Base-by-base conservation (phyloP, 2,329 filamentous ascomycete species). In the Penicillium sp. region DNA sequence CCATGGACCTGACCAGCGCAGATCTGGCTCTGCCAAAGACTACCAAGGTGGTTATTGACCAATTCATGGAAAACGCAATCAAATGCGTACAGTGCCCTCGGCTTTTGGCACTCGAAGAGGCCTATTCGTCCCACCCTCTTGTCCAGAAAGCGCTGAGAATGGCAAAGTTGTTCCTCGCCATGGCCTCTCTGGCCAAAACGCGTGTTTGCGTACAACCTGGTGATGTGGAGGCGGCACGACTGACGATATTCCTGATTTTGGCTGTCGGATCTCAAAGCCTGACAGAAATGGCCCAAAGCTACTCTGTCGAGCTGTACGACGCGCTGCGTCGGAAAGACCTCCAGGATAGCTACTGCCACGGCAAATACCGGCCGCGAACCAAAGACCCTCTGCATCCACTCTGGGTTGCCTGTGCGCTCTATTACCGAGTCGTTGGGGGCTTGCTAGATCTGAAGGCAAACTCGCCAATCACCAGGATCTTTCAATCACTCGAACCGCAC, bases 351-450 rank as follows among this genome's bases (percentile, higher is more conserved):
- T 29, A 28, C 13, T 25, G 29, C 32, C 33, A 18, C 33, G 32
- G 40, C 9, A 43, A 20, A 13, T 23, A 20, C 31, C 33, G 18
- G 29, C 2, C 15, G 9, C 24, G 4, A 6, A 32, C 23, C 23
- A 23, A 10, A 38, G 33, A 44, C n/a, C 29, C 28, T 4, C 15
- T 55, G 4, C 49, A 55, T 25, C 49, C 55, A 12, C 27, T 52
- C 18, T 60, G 55, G 57, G 31, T 54, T n/a, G 57, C 58, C 10
- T 40, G 35, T 3, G 55, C 51, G 15, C 50, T 60, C 10, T 60
- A 60, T 27, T 53, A 54, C 23, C 51, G 52, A 12, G 50, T 57
- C 25, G 23, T 53, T 4, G 24, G 44, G n/a, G 47, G 42, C n/a
- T 18, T 60, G 13, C 24, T 31, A 10, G 41, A 42, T 8, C 39